Percentiles rank a stretch among this genome's conserved stretches.
phyloP scores from a whole-genome alignment of 1,284 basidiomycete genomes.

The Malassezia brasiliensis region DNA sequence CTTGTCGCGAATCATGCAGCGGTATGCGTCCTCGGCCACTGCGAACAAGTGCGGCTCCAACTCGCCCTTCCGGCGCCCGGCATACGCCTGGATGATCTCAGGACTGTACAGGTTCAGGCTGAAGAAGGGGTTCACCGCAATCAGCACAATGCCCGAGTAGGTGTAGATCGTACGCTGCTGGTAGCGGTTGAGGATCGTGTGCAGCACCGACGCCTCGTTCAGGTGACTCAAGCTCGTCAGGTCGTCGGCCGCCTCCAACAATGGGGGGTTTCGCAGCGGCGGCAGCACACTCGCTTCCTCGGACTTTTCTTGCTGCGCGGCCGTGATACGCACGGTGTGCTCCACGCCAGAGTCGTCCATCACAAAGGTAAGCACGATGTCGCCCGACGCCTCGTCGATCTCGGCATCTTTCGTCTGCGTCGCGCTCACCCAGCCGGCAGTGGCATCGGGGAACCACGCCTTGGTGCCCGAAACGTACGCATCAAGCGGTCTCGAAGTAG shows the following conservation, averaged over 20 bases:
- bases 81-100: constrained; percentile 95
- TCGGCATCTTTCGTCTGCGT: constrained; percentile 57
- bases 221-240: constrained; percentile 93
- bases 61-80: constrained; percentile 80
- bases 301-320: constrained; percentile 27
- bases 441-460: constrained; percentile 73
- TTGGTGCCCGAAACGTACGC: constrained; percentile 49
- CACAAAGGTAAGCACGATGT: constrained; percentile 32
- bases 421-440: constrained; percentile 80
- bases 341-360: constrained; percentile 38
- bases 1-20: constrained; percentile 87
- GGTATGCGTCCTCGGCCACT: constrained; percentile 97
- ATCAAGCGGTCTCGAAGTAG: constrained; percentile 25
- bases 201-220: constrained; percentile 84
- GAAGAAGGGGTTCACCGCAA: constrained; percentile 97
- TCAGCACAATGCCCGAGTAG: constrained; percentile 92
- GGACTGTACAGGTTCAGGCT: constrained; percentile 63
- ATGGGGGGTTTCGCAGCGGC: constrained; percentile 87
- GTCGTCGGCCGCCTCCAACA: constrained; percentile 93
- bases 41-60: constrained; percentile 96
- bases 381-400: constrained; percentile 23
- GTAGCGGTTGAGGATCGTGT: constrained; percentile 94
- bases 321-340: constrained; percentile 33
- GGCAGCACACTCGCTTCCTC: constrained; percentile 56
- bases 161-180: constrained; percentile 96